A percentile compares a stretch with the other conserved stretches of the same genome.
Conservation (phyloP, 2,329 filamentous ascomycete species). For the Diaporthe citrichinensis region DNA sequence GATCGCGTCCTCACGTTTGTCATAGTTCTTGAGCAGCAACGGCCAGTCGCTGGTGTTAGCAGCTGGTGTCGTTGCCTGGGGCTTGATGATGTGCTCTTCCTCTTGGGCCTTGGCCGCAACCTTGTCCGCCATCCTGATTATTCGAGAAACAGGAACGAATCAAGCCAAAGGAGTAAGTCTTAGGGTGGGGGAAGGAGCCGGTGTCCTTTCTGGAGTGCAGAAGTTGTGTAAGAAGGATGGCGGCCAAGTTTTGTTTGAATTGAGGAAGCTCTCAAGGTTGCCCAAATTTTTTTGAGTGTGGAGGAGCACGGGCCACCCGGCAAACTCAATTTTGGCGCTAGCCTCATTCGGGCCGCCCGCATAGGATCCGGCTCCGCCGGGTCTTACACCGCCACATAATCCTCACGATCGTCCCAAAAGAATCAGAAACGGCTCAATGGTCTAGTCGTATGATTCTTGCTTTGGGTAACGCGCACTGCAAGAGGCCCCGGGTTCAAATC, state of each 20-base stretch:
- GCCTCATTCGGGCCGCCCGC: not conserved
- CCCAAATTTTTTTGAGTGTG: conserved; percentile 45
- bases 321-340: conserved; percentile 24
- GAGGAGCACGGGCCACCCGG: conserved; percentile 27
- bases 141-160: conserved; percentile 38
- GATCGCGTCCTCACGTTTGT: conserved; percentile 73
- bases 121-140: conserved; percentile 60
- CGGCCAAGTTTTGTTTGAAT: not conserved
- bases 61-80: conserved; percentile 82
- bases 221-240: conserved; percentile 5
- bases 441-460: conserved; percentile 42
- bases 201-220: conserved; percentile 22
- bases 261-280: conserved; percentile 38
- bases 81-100: conserved; percentile 91
- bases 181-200: conserved; percentile 13
- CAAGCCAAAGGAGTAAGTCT: conserved; percentile 26
- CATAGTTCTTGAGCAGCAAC: conserved; percentile 95
- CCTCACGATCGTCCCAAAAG: too few relatives aligned
- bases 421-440: conserved; percentile 17
- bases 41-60: conserved; percentile 94
- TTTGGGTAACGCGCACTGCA: conserved; percentile 34
- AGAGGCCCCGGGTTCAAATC: conserved; percentile 39
- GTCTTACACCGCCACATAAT: too few relatives aligned
- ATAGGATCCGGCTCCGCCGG: too few relatives aligned
- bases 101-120: conserved; percentile 66